phyloP scores from a whole-genome alignment of 1,139 yeast species.

The Groenewaldozyma sp. region DNA sequence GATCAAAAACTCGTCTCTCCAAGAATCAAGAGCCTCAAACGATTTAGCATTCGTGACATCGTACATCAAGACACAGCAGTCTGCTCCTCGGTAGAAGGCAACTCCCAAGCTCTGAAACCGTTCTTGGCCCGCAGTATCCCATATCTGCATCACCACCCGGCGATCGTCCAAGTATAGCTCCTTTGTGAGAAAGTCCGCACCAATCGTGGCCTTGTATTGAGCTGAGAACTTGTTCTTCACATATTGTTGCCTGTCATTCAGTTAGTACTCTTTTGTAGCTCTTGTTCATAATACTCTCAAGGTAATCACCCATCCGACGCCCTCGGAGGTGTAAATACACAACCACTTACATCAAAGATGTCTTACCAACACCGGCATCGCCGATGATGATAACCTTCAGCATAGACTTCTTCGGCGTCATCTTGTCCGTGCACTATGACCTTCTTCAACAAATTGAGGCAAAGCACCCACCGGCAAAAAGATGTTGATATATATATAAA shows the following conservation, averaged over 20 bases:
- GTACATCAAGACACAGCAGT: conserved; percentile 91
- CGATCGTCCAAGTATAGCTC: conserved; percentile 79
- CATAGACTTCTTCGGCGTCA: conserved; percentile 78
- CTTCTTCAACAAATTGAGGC: too few species aligned
- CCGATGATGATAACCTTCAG: conserved; percentile 92
- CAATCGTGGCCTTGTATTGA: conserved; percentile 96
- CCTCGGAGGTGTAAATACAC: too few species aligned
- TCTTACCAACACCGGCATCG: conserved; percentile 96
- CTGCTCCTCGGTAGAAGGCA: conserved; percentile 97
- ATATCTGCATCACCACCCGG: conserved; percentile 72
- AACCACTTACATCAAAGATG: conserved; percentile 67
- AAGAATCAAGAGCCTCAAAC: conserved; percentile 76
- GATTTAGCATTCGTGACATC: conserved; percentile 92
- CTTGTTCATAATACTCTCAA: too few species aligned
- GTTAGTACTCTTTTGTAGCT: too few species aligned
- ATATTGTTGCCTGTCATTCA: conserved; percentile 63
- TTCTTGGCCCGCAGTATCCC: conserved; percentile 90
- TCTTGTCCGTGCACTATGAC: too few species aligned
- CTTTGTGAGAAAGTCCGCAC: conserved; percentile 93
- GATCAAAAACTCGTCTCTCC: conserved; percentile 93
- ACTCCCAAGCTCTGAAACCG: conserved; percentile 91
- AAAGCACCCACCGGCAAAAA: too few species aligned
- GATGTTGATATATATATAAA: too few species aligned
- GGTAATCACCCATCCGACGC: too few species aligned
- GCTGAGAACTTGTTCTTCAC: conserved; percentile 92